These are phyloP conservation scores for Septoria linicola DNA, from an alignment of 2,329 filamentous ascomycete species.

Conservation along the genomic window DNA sequence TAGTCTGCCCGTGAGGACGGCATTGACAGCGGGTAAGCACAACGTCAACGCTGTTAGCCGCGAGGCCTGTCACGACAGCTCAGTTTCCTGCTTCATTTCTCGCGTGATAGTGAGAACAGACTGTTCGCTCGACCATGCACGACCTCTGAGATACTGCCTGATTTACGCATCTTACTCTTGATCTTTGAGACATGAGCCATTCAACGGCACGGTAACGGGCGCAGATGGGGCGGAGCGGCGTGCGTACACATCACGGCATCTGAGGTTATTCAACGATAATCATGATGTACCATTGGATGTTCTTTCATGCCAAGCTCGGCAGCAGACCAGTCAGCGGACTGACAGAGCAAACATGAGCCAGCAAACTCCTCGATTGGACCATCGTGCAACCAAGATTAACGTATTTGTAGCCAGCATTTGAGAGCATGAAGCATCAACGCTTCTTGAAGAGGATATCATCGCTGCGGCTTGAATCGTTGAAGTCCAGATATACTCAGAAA, in stretches of 20 bases:
- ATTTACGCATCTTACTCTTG: too few relatives aligned
- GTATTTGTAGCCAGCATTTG: constrained; percentile 3
- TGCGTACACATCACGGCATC: too few relatives aligned
- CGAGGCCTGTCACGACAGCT: not conserved
- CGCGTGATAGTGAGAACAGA: too few relatives aligned
- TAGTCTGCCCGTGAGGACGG: not conserved
- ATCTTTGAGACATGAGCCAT: too few relatives aligned
- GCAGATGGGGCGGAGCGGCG: too few relatives aligned
- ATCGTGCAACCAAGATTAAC: constrained; percentile 1
- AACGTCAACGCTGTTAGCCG: not conserved
- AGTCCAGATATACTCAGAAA: constrained; percentile 13
- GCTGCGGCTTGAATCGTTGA: constrained; percentile 1
- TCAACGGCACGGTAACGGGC: too few relatives aligned
- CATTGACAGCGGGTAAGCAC: constrained; percentile 8
- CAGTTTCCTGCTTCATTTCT: too few relatives aligned
- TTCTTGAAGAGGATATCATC: not conserved
- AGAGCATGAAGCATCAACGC: not conserved
- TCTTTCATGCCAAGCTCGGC: constrained; percentile 1
- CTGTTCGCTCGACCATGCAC: too few relatives aligned
- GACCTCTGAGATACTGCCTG: too few relatives aligned
- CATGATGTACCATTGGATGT: not conserved
- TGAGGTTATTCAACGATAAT: too few relatives aligned
- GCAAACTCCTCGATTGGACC: constrained; percentile 10
- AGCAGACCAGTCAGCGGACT: constrained; percentile 12
- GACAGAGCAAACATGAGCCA: constrained; percentile 17